A percentile compares a stretch with the other conserved stretches of the same genome.
phyloP scores from a whole-genome alignment of 2,329 filamentous ascomycete species.

The Trichoderma brevicompactum region DNA sequence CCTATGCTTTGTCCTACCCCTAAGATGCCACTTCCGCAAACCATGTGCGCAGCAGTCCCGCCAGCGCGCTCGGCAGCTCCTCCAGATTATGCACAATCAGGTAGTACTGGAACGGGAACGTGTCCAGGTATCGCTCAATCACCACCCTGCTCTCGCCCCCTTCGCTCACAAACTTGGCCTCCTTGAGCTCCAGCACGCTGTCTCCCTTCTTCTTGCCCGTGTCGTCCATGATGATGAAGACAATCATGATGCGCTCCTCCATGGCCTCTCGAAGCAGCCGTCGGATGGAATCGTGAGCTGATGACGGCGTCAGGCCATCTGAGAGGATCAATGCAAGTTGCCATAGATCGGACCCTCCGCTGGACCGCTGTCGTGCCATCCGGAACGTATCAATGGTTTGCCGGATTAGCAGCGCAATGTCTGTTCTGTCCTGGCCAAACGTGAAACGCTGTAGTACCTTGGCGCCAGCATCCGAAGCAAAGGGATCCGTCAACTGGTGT shows the following conservation, averaged over 20 bases:
- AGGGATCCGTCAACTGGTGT: conserved; percentile 81
- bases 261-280: conserved; percentile 83
- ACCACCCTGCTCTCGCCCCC: conserved; percentile 68
- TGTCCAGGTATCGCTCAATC: conserved; percentile 90
- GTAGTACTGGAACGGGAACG: conserved; percentile 97
- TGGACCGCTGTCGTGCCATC: conserved; percentile 62
- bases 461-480: conserved; percentile 76
- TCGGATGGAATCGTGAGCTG: conserved; percentile 80
- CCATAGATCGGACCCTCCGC: conserved; percentile 76
- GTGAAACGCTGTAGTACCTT: conserved; percentile 82
- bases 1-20: conserved; percentile 16
- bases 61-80: conserved; percentile 86
- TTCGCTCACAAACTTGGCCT: conserved; percentile 79
- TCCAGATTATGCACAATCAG: conserved; percentile 89
- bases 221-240: conserved; percentile 94
- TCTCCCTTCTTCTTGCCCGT: conserved; percentile 53
- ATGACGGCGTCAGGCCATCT: conserved; percentile 85
- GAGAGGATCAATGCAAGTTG: conserved; percentile 92
- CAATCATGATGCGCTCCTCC: conserved; percentile 95
- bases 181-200: conserved; percentile 85
- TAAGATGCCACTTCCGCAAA: conserved; percentile 72
- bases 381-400: conserved; percentile 82
- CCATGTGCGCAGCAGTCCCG: conserved; percentile 91
- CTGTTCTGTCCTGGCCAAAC: conserved; percentile 84
- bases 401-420: conserved; percentile 78